Conservation (phyloP, 176 grass and related monocot species). For the Paspalum notatum region DNA sequence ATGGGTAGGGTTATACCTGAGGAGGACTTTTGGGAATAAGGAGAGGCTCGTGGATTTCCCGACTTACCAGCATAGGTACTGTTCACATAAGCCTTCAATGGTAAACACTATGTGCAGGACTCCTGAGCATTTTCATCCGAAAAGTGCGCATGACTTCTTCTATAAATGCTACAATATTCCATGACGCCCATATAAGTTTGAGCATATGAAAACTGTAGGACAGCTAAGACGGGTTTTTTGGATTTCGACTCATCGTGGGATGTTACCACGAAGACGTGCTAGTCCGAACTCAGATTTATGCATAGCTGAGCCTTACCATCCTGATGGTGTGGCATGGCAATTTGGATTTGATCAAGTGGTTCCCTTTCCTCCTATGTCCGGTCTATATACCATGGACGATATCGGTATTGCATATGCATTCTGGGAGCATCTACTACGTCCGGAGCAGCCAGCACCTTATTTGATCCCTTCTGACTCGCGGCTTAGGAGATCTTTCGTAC, state of each 20-base stretch:
- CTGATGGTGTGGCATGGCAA: neutral
- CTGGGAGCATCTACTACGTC: neutral
- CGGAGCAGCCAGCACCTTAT: too few relatives aligned
- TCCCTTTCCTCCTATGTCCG: neutral
- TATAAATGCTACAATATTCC: neutral
- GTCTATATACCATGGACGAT: neutral
- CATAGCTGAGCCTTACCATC: neutral
- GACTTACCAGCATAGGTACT: too few relatives aligned
- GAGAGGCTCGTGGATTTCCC: neutral
- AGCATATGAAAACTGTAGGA: neutral
- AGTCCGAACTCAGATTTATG: neutral
- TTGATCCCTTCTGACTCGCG: too few relatives aligned
- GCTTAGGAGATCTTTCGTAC: too few relatives aligned
- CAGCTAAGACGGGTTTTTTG: too few relatives aligned
- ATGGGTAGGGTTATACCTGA: neutral
- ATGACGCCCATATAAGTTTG: neutral
- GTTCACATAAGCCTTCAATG: neutral
- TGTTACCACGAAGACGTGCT: neutral
- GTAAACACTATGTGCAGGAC: neutral
- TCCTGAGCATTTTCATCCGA: too few relatives aligned
- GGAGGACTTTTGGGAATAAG: neutral
- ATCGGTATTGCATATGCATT: neutral
- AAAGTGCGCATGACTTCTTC: neutral
- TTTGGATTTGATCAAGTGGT: neutral
- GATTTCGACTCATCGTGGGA: neutral